Conservation (phyloP, 805 yeast genomes). For the Metschnikowia arizonensis region DNA sequence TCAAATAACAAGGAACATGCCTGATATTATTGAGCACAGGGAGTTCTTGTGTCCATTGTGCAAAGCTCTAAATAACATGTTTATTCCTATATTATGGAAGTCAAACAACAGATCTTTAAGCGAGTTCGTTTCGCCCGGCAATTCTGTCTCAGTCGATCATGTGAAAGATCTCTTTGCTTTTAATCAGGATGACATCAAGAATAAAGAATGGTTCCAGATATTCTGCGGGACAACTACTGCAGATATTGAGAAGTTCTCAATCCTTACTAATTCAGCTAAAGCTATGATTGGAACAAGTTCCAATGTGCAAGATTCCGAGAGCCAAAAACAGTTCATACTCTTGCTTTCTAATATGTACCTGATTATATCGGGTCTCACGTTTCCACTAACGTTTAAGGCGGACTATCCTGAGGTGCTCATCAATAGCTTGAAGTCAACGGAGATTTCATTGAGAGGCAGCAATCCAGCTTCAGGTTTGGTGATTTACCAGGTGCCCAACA, state of each 20-base stretch:
- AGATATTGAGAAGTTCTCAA: constrained; percentile 24
- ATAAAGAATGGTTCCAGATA: constrained; percentile 24
- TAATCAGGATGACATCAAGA: constrained; percentile 15
- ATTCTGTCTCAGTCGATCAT: constrained; percentile 3
- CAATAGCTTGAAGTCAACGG: constrained; percentile 60
- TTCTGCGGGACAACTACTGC: constrained; percentile 20
- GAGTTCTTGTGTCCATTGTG: constrained; percentile 90
- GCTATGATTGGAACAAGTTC: constrained; percentile 27
- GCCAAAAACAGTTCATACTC: constrained; percentile 25
- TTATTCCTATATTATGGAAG: constrained; percentile 70
- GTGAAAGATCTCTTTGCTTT: constrained; percentile 14
- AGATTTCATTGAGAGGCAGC: constrained; percentile 58
- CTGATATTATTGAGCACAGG: constrained; percentile 64
- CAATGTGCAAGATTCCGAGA: constrained; percentile 7
- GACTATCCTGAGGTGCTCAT: constrained; percentile 41
- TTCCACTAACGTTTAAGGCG: constrained; percentile 35
- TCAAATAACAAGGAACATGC: constrained; percentile 78
- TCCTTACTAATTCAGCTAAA: constrained; percentile 24
- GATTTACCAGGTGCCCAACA: constrained; percentile 57
- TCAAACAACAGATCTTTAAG: constrained; percentile 37
- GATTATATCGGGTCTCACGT: constrained; percentile 31
- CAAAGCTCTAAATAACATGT: constrained; percentile 77
- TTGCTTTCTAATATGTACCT: constrained; percentile 35
- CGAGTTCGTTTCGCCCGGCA: constrained; percentile 17
- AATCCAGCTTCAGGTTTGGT: constrained; percentile 39